Percentiles rank a stretch among this genome's conserved stretches.
Conservation (phyloP, 2,329 filamentous ascomycete genomes). For the Penicillium sp. region DNA sequence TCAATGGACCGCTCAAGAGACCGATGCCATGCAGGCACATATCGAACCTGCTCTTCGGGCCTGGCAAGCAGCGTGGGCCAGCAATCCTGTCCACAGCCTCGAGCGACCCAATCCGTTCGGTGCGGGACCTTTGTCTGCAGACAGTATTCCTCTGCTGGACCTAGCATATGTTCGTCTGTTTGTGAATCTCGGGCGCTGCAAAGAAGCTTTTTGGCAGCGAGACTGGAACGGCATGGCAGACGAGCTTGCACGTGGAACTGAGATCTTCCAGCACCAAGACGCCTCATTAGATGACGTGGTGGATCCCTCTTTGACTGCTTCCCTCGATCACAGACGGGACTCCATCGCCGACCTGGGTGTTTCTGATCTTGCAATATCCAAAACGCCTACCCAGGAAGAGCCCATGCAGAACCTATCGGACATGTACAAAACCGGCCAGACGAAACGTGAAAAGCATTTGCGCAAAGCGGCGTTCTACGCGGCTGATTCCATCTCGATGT, state of each 20-base stretch:
- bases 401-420: constrained; percentile 31
- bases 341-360: constrained; percentile 41
- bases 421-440: constrained; percentile 44
- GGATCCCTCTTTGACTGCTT: constrained; percentile 30
- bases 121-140: constrained; percentile 78
- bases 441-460: constrained; percentile 81
- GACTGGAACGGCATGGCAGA: constrained; percentile 92
- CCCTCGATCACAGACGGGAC: constrained; percentile 31
- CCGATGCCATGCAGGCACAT: constrained; percentile 92
- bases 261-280: constrained; percentile 73
- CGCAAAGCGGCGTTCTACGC: constrained; percentile 96
- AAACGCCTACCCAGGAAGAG: constrained; percentile 38
- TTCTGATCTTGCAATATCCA: constrained; percentile 38
- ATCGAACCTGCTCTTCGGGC: constrained; percentile 92
- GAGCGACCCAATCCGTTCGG: constrained; percentile 84
- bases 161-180: constrained; percentile 90
- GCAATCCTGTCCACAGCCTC: constrained; percentile 79
- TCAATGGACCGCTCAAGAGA: constrained; percentile 88
- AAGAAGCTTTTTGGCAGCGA: constrained; percentile 90
- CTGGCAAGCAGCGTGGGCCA: constrained; percentile 91
- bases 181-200: constrained; percentile 87
- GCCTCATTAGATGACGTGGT: constrained; percentile 32
- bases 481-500: constrained; percentile 85
- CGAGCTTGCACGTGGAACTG: constrained; percentile 76
- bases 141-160: constrained; percentile 87